Percentiles rank a stretch among this genome's conserved stretches.
phyloP scores from a whole-genome alignment of 441 rosid species.

The Gossypium aridum region DNA sequence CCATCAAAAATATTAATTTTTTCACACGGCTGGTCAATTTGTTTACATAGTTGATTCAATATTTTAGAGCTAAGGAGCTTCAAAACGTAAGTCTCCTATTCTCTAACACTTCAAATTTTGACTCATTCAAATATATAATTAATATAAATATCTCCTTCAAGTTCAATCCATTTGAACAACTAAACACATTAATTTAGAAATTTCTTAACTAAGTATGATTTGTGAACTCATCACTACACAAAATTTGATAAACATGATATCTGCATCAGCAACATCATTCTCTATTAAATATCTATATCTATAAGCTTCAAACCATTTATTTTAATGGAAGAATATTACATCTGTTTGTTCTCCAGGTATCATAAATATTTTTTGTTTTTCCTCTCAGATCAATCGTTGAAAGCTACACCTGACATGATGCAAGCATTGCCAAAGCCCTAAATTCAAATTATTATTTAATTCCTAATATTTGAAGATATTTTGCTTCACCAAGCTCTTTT shows the following conservation, averaged over 20 bases:
- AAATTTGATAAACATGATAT: not conserved
- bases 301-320: not conserved
- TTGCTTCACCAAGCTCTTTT: too few species aligned
- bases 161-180: not conserved
- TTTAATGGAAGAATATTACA: constrained; percentile 3
- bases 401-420: not conserved
- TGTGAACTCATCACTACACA: not conserved
- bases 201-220: too few species aligned
- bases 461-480: not conserved
- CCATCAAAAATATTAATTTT: not conserved
- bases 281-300: not conserved
- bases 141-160: not conserved
- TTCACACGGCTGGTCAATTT: not conserved
- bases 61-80: not conserved
- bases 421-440: not conserved
- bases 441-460: not conserved
- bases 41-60: not conserved
- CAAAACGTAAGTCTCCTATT: too few species aligned
- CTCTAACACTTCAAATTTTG: too few species aligned
- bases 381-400: not conserved
- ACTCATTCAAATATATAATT: not conserved
- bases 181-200: not conserved
- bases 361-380: not conserved
- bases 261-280: not conserved
- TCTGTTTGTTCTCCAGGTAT: not conserved